Percentiles rank a stretch among this genome's conserved stretches.
Evolutionary conservation across 2,329 filamentous ascomycete genomes (phyloP).

Genomic region (Aspergillus ustus): DNA sequence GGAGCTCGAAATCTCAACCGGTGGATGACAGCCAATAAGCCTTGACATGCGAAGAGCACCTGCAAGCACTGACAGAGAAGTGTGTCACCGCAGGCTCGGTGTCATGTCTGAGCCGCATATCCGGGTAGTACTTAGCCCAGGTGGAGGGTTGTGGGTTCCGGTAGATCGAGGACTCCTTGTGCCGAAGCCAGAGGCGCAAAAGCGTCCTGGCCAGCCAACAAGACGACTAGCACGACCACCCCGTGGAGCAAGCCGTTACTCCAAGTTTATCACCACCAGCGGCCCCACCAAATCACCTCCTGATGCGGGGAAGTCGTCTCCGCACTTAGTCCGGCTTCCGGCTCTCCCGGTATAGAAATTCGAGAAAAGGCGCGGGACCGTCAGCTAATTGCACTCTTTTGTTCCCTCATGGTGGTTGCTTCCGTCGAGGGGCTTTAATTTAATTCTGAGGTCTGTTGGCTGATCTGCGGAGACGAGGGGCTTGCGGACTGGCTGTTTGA

Average conservation of each 20-base stretch:
- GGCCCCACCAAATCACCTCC: neutral
- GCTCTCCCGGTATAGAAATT: neutral
- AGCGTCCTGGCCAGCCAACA: neutral
- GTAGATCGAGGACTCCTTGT: neutral
- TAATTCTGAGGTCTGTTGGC: neutral
- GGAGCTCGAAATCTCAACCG: neutral
- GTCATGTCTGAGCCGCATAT: neutral
- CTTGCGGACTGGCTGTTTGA: neutral
- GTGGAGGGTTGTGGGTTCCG: constrained; percentile 9
- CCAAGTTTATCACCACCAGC: neutral
- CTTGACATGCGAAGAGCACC: neutral
- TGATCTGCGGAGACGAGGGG: neutral
- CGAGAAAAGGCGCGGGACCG: neutral
- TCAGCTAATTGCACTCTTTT: neutral
- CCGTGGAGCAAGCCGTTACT: neutral
- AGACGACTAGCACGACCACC: neutral
- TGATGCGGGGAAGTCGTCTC: neutral
- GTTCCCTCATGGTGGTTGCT: neutral
- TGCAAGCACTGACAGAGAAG: neutral
- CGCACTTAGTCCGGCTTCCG: neutral
- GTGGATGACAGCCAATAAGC: neutral
- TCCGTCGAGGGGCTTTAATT: neutral
- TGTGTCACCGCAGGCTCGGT: neutral
- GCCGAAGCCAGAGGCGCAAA: neutral
- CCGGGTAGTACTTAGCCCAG: neutral